Base-by-base conservation (phyloP, 345 rosid genomes). In the Litchi chinensis region DNA sequence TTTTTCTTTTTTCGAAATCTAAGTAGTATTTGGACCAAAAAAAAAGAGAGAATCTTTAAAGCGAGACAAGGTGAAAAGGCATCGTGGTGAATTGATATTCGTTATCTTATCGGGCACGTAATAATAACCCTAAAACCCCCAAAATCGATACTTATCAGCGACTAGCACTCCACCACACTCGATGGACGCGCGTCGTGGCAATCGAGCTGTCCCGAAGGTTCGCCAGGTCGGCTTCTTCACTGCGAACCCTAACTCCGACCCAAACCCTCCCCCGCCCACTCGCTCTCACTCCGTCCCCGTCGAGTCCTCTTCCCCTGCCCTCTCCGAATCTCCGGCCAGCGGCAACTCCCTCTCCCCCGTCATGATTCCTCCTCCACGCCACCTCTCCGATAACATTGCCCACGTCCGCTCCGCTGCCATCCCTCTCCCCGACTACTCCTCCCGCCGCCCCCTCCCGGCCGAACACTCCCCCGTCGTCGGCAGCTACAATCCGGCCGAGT, bases 211-310 rank as follows among this genome's bases (percentile, higher is more conserved):
- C 44, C 97, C 94, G 6, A 87, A 54, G 79, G 94, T 92, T 72
- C 93, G 94, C 39, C 93, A 86, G n/a, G 93, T 92, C 52, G 97
- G 97, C 21, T 92, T 92, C 88, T 82, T 89, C 60, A 83, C 94
- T 24, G 81, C 88, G 43, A 85, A 86, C 80, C 89, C 88, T 18
- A 46, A 71, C 32, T 26, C 83, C 9, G 71, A 76, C 62, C 75
- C 86, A 37, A 87, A 88, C 81, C 89, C 87, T 7, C 86, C 90
- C 18, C 81, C 86, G 22, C 75, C 92, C 2, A 52, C 64, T 66
- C 88, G 91, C 44, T 79, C 77, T 76, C 90, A 83, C 48, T 89
- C 97, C 9, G 86, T 84, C 54, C 91, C 93, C 8, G 85, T 79
- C 0, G 86, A 79, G 10, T 66, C 89, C 52, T 39, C 63, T 40